A percentile compares a stretch with the other conserved stretches of the same genome.
phyloP scores from a whole-genome alignment of 75 land plant genomes.

The Sequoiadendron giganteum region DNA sequence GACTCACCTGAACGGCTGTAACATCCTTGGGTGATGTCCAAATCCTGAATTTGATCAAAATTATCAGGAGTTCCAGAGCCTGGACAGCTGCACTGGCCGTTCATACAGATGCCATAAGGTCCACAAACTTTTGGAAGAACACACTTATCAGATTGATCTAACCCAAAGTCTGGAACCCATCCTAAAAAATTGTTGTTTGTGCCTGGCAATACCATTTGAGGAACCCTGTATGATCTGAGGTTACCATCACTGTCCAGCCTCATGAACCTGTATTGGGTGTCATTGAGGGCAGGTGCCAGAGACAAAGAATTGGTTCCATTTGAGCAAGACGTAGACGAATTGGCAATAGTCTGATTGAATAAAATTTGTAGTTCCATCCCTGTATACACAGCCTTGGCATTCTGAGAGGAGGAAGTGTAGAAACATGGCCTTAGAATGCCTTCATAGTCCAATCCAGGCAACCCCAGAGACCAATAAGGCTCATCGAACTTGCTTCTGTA shows the following conservation, averaged over 20 bases:
- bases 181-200: neutral
- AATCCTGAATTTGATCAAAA: neutral
- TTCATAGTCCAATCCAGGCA: conserved; percentile 11
- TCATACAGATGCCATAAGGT: conserved; percentile 28
- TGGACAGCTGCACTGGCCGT: conserved; percentile 30
- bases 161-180: conserved; percentile 7
- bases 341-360: neutral
- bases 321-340: conserved; percentile 7
- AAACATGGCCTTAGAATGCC: conserved; percentile 16
- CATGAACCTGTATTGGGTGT: conserved; percentile 8
- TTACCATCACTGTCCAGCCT: conserved; percentile 15
- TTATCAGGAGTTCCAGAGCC: conserved; percentile 17
- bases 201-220: neutral
- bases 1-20: neutral
- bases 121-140: conserved; percentile 28
- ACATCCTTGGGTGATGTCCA: conserved; percentile 12
- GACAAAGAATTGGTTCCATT: neutral
- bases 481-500: neutral
- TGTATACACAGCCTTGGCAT: neutral
- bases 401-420: neutral
- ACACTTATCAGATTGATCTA: conserved; percentile 12
- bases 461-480: conserved; percentile 14
- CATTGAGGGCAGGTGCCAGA: neutral
- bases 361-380: neutral
- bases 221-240: conserved; percentile 1